A percentile compares a stretch with the other conserved stretches of the same genome.
phyloP scores from a whole-genome alignment of 2,329 filamentous ascomycete genomes.

The Plectosphaerella plurivora region DNA sequence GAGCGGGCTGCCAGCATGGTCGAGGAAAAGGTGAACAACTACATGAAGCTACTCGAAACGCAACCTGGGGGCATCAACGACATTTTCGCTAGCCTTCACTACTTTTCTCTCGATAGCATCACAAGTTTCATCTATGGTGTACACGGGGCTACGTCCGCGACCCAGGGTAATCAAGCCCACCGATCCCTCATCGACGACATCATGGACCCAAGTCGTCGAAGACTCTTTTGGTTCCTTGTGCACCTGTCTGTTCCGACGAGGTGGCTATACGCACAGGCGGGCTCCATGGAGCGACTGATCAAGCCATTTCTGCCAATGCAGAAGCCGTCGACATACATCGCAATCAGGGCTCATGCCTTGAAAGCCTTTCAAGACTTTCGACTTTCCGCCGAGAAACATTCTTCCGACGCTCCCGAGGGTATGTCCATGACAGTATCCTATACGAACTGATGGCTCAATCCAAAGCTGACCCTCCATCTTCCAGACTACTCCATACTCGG shows the following conservation, averaged over 20 bases:
- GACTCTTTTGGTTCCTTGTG: conserved; percentile 43
- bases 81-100: conserved; percentile 45
- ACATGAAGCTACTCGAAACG: conserved; percentile 31
- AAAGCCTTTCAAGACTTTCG: conserved; percentile 17
- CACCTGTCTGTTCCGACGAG: conserved; percentile 38
- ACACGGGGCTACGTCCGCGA: conserved; percentile 35
- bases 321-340: conserved; percentile 45
- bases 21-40: conserved; percentile 21
- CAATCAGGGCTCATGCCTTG: conserved; percentile 32
- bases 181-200: conserved; percentile 41
- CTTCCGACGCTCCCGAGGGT: background rate
- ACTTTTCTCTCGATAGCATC: conserved; percentile 48
- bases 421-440: too few species aligned
- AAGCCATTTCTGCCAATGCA: conserved; percentile 40
- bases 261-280: conserved; percentile 42
- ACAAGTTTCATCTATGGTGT: conserved; percentile 46
- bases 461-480: background rate
- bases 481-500: conserved; percentile 27
- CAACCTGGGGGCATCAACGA: conserved; percentile 29
- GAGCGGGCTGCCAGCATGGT: conserved; percentile 9
- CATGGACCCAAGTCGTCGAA: conserved; percentile 37
- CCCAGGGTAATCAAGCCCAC: conserved; percentile 30
- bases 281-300: conserved; percentile 27
- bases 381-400: conserved; percentile 2
- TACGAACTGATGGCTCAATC: too few species aligned